Percentiles rank a stretch among this genome's conserved stretches.
These are phyloP conservation scores for Melaleuca alternifolia DNA, from an alignment of 345 rosid genomes.

Conservation along the genomic window DNA sequence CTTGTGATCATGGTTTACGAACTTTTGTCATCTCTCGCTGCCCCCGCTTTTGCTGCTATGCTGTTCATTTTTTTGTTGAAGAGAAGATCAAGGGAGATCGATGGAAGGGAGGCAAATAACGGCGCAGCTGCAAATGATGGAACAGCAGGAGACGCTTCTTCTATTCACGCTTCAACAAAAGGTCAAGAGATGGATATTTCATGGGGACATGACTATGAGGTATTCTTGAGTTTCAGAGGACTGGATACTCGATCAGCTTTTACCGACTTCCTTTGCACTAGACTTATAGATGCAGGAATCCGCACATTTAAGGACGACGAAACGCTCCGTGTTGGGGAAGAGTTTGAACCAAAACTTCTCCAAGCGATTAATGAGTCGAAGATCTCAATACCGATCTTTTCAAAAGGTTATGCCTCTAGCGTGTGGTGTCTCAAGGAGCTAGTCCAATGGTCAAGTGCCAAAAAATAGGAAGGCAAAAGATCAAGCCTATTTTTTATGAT, in stretches of 20 bases:
- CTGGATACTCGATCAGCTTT: background rate
- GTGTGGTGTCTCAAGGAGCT: background rate
- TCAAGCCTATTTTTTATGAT: background rate
- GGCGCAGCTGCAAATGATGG: background rate
- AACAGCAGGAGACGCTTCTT: background rate
- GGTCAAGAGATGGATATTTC: background rate
- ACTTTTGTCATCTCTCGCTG: too few relatives aligned
- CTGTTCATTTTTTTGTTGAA: too few relatives aligned
- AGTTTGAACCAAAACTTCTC: background rate
- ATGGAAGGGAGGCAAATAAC: too few relatives aligned
- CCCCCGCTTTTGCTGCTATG: too few relatives aligned
- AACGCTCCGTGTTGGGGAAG: fast-evolving
- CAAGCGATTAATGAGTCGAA: background rate
- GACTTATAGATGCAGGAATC: background rate
- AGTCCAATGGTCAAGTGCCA: fast-evolving
- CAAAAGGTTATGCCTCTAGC: fast-evolving
- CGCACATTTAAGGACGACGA: background rate
- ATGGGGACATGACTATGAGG: background rate
- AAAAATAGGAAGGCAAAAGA: background rate
- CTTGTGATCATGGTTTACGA: too few relatives aligned
- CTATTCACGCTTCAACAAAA: background rate
- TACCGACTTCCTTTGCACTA: background rate
- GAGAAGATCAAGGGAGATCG: too few relatives aligned
- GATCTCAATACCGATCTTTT: background rate
- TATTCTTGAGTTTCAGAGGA: background rate